Conservation (phyloP, 1,284 basidiomycete species). For the Trichosporon sp. region DNA sequence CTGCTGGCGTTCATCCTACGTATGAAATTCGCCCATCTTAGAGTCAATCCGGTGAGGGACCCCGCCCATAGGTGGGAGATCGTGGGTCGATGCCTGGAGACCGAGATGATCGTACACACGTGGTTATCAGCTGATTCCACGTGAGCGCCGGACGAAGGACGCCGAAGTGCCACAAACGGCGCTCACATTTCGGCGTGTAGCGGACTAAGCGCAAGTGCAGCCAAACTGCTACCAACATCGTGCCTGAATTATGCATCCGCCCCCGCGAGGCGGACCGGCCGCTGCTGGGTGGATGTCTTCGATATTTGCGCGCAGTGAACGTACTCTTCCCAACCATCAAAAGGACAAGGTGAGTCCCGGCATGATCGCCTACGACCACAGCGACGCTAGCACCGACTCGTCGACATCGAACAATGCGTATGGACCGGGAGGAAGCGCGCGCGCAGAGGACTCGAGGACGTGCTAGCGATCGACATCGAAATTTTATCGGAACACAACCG, state of each 20-base stretch:
- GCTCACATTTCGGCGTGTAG: not conserved
- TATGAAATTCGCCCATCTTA: no score
- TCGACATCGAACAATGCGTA: not conserved
- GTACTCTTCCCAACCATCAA: slow-evolving; percentile 1
- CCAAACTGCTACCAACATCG: not conserved
- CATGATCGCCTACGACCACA: not conserved
- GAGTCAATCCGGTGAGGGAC: no score
- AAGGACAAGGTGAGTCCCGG: not conserved
- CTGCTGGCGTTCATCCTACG: no score
- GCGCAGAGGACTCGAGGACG: not conserved
- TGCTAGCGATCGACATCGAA: not conserved
- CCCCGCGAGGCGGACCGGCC: not conserved
- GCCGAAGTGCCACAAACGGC: not conserved
- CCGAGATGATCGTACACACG: not conserved
- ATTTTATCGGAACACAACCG: not conserved
- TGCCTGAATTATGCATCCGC: not conserved
- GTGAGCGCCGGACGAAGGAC: not conserved
- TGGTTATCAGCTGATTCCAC: not conserved
- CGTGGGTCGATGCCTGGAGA: not conserved
- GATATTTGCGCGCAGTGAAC: not conserved
- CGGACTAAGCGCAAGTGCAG: not conserved
- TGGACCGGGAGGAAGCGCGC: not conserved
- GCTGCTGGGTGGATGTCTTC: not conserved
- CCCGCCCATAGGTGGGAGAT: no score
- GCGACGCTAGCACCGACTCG: not conserved